Evolutionary conservation across 1,284 basidiomycete species (phyloP).

Genomic region (Psilocybe mexicana): DNA sequence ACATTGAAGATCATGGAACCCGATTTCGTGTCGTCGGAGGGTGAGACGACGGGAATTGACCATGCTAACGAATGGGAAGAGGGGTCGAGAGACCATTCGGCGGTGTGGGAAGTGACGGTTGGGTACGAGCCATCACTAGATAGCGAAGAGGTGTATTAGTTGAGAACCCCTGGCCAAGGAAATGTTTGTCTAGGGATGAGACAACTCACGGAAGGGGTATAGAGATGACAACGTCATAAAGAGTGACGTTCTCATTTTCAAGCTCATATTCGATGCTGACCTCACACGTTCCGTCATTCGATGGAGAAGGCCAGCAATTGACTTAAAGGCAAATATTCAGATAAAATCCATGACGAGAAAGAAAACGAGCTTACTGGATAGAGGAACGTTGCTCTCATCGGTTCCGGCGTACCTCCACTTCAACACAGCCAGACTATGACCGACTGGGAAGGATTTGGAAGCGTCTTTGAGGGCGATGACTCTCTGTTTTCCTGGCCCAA

Average conservation of each 20-base stretch:
- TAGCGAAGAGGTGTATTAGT: background rate
- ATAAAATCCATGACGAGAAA: background rate
- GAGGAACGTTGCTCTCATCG: conserved; percentile 89
- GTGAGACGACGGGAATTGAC: conserved; percentile 67
- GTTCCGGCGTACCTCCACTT: conserved; percentile 92
- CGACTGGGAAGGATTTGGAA: conserved; percentile 83
- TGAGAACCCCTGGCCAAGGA: background rate
- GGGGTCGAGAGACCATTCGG: conserved; percentile 82
- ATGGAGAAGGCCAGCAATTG: conserved; percentile 94
- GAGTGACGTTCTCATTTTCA: conserved; percentile 77
- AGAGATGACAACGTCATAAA: conserved; percentile 86
- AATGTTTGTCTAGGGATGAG: conserved; percentile 2
- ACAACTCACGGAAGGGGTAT: conserved; percentile 86
- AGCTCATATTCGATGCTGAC: conserved; percentile 98
- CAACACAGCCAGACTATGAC: conserved; percentile 84
- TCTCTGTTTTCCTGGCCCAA: conserved; percentile 68
- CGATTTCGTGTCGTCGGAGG: conserved; percentile 55
- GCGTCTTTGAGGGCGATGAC: conserved; percentile 86
- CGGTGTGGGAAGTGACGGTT: conserved; percentile 76
- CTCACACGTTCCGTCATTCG: conserved; percentile 87
- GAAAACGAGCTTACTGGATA: conserved; percentile 72
- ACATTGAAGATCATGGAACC: conserved; percentile 89
- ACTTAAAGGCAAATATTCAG: conserved; percentile 48
- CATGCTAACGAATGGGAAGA: conserved; percentile 82
- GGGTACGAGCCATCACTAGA: conserved; percentile 80